Evolutionary conservation across 495 filamentous ascomycete species (phyloP).

Genomic region (Diplogelasinospora grovesii): DNA sequence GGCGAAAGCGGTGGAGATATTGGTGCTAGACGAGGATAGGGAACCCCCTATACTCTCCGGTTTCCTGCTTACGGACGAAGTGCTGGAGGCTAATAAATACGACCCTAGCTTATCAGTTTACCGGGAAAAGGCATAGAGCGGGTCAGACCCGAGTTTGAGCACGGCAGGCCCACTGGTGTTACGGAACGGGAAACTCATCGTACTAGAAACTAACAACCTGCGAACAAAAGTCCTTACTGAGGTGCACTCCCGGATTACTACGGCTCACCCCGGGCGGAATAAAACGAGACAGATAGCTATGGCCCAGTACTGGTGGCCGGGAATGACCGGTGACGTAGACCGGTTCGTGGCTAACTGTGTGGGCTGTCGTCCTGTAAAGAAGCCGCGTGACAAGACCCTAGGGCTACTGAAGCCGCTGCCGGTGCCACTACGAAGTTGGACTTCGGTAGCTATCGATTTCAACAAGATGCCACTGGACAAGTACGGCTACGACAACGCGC

Average conservation of each 20-base stretch:
- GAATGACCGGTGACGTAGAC: too few species aligned
- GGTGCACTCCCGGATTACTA: background rate
- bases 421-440: background rate
- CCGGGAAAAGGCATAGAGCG: too few species aligned
- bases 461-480: slow-evolving; percentile 2
- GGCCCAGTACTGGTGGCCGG: background rate
- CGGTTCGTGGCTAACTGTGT: slow-evolving; percentile 1
- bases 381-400: background rate
- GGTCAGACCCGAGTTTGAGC: too few species aligned
- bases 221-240: background rate
- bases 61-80: too few species aligned
- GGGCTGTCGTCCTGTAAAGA: background rate
- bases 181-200: background rate
- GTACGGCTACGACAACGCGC: background rate
- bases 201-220: background rate
- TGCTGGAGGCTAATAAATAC: too few species aligned
- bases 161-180: too few species aligned
- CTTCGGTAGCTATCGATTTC: background rate
- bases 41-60: too few species aligned
- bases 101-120: too few species aligned
- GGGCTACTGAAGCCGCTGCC: slow-evolving; percentile 1
- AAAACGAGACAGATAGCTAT: slow-evolving; percentile 1
- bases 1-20: too few species aligned
- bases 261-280: background rate
- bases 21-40: too few species aligned